Conservation (phyloP, 2,329 filamentous ascomycete species). For the Aureobasidium vineae region DNA sequence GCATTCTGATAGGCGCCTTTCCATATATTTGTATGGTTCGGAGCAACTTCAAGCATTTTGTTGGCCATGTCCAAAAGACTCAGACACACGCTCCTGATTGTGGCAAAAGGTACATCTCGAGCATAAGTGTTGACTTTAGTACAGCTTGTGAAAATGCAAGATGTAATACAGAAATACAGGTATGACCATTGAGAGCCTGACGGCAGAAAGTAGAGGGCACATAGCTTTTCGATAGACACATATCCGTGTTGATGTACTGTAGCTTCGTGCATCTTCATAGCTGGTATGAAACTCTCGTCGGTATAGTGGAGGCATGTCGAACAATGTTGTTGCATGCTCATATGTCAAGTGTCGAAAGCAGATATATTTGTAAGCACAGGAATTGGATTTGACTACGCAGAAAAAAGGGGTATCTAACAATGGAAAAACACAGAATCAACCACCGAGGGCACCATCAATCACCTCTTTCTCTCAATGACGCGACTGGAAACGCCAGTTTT, state of each 20-base stretch:
- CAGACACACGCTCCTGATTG: too few relatives aligned
- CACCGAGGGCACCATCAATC: not conserved
- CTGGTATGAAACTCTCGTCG: too few relatives aligned
- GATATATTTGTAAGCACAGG: not conserved
- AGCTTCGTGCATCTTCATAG: not conserved
- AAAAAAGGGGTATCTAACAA: constrained; percentile 16
- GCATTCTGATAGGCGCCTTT: too few relatives aligned
- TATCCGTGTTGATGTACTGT: too few relatives aligned
- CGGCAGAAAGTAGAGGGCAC: too few relatives aligned
- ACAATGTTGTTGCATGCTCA: not conserved
- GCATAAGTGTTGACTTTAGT: not conserved
- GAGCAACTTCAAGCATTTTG: too few relatives aligned
- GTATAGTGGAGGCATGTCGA: not conserved
- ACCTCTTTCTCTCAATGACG: not conserved
- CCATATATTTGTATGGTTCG: too few relatives aligned
- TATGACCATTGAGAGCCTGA: too few relatives aligned
- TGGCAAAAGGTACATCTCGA: not conserved
- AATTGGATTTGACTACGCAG: not conserved
- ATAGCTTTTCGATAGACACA: too few relatives aligned
- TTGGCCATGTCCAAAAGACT: too few relatives aligned
- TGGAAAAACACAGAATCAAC: not conserved
- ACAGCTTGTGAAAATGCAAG: not conserved
- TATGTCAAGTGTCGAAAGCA: not conserved
- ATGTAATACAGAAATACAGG: not conserved
- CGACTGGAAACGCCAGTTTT: not conserved